phyloP scores from a whole-genome alignment of 1,284 basidiomycete genomes.

The Uromyces viciae-fabae region DNA sequence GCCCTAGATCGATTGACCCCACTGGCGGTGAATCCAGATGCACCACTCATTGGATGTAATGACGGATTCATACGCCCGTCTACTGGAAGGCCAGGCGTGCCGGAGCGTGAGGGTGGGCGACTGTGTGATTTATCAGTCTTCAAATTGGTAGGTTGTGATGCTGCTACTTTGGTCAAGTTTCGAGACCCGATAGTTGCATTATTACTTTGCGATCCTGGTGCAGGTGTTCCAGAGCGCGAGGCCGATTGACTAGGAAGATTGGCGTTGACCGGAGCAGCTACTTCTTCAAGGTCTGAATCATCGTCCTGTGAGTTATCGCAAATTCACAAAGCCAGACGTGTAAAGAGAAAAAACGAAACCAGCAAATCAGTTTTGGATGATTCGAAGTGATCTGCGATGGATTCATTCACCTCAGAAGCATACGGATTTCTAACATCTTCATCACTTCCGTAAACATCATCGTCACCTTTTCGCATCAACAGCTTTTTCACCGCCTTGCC shows the following conservation, averaged over 20 bases:
- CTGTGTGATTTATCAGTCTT: conserved; percentile 30
- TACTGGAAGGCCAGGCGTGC: conserved; percentile 15
- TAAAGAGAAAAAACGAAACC: neutral
- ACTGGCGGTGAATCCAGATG: neutral
- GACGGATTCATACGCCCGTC: conserved; percentile 30
- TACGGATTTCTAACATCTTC: conserved; percentile 45
- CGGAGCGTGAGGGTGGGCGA: conserved; percentile 34
- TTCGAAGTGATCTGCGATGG: too few species aligned
- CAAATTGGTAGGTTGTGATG: conserved; percentile 8
- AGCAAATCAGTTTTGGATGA: neutral
- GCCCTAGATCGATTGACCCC: conserved; percentile 18
- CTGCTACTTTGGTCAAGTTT: conserved; percentile 15
- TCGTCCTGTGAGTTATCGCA: conserved; percentile 42
- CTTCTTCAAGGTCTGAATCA: conserved; percentile 45
- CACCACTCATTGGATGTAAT: conserved; percentile 2
- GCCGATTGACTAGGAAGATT: conserved; percentile 8
- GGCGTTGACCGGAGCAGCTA: conserved; percentile 7
- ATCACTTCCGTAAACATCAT: conserved; percentile 41
- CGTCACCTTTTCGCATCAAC: conserved; percentile 40
- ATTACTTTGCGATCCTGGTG: conserved; percentile 22
- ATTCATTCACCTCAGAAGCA: conserved; percentile 37
- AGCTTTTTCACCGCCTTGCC: conserved; percentile 44
- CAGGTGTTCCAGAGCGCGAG: conserved; percentile 36
- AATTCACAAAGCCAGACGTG: too few species aligned
- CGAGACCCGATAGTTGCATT: neutral